phyloP scores from a whole-genome alignment of 1,284 basidiomycete species.

The Sanguinoderma infundibulare region DNA sequence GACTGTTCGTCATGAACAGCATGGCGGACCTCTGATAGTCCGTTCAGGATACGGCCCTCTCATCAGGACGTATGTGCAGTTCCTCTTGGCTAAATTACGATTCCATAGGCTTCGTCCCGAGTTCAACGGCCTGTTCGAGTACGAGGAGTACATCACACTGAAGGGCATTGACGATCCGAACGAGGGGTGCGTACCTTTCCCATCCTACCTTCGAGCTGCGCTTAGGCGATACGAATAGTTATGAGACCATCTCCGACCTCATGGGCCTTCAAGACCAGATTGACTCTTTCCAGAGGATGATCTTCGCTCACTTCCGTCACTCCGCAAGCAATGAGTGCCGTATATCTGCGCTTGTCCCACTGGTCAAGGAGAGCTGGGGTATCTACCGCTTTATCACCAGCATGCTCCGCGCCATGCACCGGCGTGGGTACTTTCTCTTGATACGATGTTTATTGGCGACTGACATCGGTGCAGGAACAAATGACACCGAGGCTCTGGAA shows the following conservation, averaged over 20 bases:
- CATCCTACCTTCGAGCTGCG: background rate
- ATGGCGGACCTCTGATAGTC: background rate
- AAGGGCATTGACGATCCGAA: slow-evolving; percentile 98
- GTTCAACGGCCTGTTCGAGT: slow-evolving; percentile 96
- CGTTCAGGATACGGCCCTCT: slow-evolving; percentile 83
- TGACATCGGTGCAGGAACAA: slow-evolving; percentile 67
- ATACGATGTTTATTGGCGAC: background rate
- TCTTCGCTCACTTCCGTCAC: slow-evolving; percentile 90
- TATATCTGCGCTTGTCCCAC: slow-evolving; percentile 90
- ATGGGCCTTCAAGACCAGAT: slow-evolving; percentile 98
- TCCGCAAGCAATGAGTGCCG: slow-evolving; percentile 95
- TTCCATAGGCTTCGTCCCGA: slow-evolving; percentile 94
- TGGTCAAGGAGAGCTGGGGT: slow-evolving; percentile 97
- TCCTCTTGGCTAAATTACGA: slow-evolving; percentile 91
- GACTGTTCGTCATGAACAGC: too few relatives aligned
- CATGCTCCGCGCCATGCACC: slow-evolving; percentile 95
- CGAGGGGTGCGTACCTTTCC: slow-evolving; percentile 75
- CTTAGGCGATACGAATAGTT: slow-evolving; percentile 52
- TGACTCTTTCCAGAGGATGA: slow-evolving; percentile 95
- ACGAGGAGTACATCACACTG: slow-evolving; percentile 94
- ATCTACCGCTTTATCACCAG: slow-evolving; percentile 98
- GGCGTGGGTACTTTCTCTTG: slow-evolving; percentile 59
- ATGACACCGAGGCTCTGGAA: slow-evolving; percentile 84
- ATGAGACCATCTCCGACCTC: slow-evolving; percentile 94
- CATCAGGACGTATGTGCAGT: slow-evolving; percentile 93